Evolutionary conservation across 176 grass and related monocot genomes (phyloP), one percentile per base, ranked within the genome.

Genomic region (Avena atlantica): DNA sequence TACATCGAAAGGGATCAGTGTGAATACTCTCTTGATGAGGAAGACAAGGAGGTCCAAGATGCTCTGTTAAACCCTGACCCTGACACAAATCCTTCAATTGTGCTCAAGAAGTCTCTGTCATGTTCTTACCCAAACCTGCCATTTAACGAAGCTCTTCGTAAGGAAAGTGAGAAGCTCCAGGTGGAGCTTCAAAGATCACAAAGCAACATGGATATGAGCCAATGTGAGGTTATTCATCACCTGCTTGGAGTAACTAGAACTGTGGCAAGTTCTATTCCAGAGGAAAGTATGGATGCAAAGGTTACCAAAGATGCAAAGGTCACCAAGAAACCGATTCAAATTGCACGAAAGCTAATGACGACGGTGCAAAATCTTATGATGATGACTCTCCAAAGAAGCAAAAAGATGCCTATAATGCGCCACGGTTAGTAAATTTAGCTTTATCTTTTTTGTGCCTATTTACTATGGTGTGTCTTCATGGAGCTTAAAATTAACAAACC

Each of bases 151-250:
- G 97, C 94, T n/a, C 90, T 99, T 57, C 81, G 48, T 25, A 99
- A 96, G 80, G 97, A 99, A 90, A 96, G 88, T 36, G 97, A 99
- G 91, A 99, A 99, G 77, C 87, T 99, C 59, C 90, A 99, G 81
- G 88, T 94, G 70, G 97, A 99, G 69, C 88, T 99, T 83, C 94
- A 99, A 64, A 91, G 94, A 77, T 99, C 97, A 29, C 92, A 96
- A 57, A 92, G 88, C 58, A 93, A 81, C 81, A 93, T 98, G 89
- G 95, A 99, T 76, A 47, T 94, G 62, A 74, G 89, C 37, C 92
- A 95, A 48, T 93, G 90, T 13, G 97, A 99, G 90, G 91, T 99
- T 70, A 94, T 99, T 80, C 94, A 96, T 14, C 97, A 93, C 78
- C 93, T 99, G 66, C 68, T 99, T 44, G 91, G 97, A 37, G 94